A percentile compares a stretch with the other conserved stretches of the same genome.
Conservation (phyloP, 2,329 filamentous ascomycete species). For the Parastagonospora nodorum region DNA sequence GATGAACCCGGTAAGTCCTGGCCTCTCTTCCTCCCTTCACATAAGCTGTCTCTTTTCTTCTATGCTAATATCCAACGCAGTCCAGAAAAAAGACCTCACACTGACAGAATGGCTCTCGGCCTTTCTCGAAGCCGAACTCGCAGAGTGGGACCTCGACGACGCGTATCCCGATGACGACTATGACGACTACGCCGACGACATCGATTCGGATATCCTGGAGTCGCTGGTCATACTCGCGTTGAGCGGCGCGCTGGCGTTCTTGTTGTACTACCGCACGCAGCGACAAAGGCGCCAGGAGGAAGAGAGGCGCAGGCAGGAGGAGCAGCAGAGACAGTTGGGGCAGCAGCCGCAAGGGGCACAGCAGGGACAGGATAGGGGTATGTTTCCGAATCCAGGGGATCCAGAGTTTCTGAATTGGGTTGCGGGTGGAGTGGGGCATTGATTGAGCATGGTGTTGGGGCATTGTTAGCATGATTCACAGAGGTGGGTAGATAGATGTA, state of each 20-base stretch:
- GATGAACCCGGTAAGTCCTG: constrained; percentile 77
- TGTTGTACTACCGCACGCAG: constrained; percentile 82
- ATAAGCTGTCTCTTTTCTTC: not conserved
- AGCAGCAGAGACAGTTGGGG: constrained; percentile 39
- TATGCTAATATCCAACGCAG: constrained; percentile 50
- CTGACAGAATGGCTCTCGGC: constrained; percentile 85
- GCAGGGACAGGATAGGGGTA: constrained; percentile 54
- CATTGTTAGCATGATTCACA: not conserved
- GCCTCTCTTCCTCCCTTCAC: not conserved
- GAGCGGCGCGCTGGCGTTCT: constrained; percentile 71
- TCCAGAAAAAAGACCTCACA: constrained; percentile 73
- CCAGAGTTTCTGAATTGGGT: constrained; percentile 72
- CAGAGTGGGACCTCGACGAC: constrained; percentile 63
- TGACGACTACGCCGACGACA: constrained; percentile 63
- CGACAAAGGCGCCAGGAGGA: constrained; percentile 55
- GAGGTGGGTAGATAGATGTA: not conserved
- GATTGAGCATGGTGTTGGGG: not conserved
- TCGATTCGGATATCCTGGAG: constrained; percentile 82
- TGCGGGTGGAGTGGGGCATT: constrained; percentile 69
- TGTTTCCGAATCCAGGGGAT: constrained; percentile 70
- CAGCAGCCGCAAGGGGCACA: constrained; percentile 30
- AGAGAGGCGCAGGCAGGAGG: constrained; percentile 34
- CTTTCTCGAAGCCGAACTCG: constrained; percentile 69
- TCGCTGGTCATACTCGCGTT: constrained; percentile 82
- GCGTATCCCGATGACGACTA: constrained; percentile 51